These are phyloP conservation scores for Polytrichum formosum DNA, from an alignment of 225 moss, liverwort and hornwort species.

Conservation along the genomic window DNA sequence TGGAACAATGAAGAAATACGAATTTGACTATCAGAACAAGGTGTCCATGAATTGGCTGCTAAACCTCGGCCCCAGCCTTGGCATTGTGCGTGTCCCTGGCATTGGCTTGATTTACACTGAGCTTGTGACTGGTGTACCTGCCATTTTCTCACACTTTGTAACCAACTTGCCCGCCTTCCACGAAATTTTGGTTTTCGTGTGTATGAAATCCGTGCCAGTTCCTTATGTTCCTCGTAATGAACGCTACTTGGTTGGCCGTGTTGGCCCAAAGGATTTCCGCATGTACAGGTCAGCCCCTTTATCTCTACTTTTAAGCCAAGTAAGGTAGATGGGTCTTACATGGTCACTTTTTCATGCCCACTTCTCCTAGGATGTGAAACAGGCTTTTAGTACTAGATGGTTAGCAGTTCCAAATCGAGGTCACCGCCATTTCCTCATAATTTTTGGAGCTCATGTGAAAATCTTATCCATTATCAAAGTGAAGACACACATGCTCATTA, in stretches of 20 bases:
- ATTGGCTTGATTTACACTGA: constrained; percentile 42
- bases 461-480: too few species aligned
- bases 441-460: too few species aligned
- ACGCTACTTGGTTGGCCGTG: constrained; percentile 44
- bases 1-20: constrained; percentile 37
- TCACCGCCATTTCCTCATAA: too few species aligned
- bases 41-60: constrained; percentile 52
- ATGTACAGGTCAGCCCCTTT: constrained; percentile 37
- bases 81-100: constrained; percentile 49
- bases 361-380: too few species aligned
- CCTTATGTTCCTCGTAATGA: constrained; percentile 37
- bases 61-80: constrained; percentile 34
- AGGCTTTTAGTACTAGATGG: too few species aligned
- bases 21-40: constrained; percentile 50
- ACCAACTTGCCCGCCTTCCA: constrained; percentile 56
- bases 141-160: constrained; percentile 52
- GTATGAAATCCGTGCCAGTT: constrained; percentile 43
- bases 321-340: too few species aligned
- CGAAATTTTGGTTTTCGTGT: constrained; percentile 42
- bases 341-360: too few species aligned
- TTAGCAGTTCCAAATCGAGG: too few species aligned
- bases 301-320: neutral
- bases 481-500: too few species aligned
- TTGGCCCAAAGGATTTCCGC: constrained; percentile 34
- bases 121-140: constrained; percentile 45